A percentile compares a stretch with the other conserved stretches of the same genome.
These are phyloP conservation scores for Plasmopara viticola DNA, from an alignment of 352 stramenopile genomes.

Conservation along the genomic window DNA sequence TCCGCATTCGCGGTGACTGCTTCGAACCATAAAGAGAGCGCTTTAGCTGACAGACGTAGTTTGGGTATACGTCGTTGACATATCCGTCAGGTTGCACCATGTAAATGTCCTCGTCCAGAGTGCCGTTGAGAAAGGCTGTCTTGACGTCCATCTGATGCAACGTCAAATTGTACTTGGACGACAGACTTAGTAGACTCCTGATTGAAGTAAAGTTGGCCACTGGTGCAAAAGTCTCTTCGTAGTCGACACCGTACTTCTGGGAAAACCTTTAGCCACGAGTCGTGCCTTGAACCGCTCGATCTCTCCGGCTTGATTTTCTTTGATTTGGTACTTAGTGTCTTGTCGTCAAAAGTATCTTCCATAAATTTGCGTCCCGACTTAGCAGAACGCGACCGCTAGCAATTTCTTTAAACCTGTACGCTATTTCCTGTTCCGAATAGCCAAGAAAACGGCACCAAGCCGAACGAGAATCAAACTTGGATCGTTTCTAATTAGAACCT, in stretches of 20 bases:
- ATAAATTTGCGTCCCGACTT: too few relatives aligned
- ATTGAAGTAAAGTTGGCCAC: background rate
- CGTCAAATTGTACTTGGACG: background rate
- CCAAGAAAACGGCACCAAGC: too few relatives aligned
- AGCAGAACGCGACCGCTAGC: too few relatives aligned
- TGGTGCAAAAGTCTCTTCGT: background rate
- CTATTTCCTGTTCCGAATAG: too few relatives aligned
- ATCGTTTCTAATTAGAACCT: too few relatives aligned
- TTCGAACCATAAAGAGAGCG: background rate
- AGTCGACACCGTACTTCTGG: background rate
- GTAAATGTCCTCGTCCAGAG: background rate
- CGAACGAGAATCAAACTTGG: too few relatives aligned
- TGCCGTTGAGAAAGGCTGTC: background rate
- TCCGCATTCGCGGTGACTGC: background rate
- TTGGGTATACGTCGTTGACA: background rate
- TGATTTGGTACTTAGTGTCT: background rate
- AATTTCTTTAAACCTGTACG: too few relatives aligned
- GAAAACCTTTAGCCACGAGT: background rate
- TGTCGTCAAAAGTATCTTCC: too few relatives aligned
- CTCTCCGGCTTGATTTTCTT: background rate
- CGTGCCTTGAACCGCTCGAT: background rate
- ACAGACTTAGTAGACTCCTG: background rate
- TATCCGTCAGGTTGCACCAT: background rate
- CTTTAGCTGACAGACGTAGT: background rate
- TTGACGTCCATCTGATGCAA: background rate